Percentiles rank a stretch among this genome's conserved stretches.
Conservation (phyloP, 345 rosid species). For the Firmiana major region DNA sequence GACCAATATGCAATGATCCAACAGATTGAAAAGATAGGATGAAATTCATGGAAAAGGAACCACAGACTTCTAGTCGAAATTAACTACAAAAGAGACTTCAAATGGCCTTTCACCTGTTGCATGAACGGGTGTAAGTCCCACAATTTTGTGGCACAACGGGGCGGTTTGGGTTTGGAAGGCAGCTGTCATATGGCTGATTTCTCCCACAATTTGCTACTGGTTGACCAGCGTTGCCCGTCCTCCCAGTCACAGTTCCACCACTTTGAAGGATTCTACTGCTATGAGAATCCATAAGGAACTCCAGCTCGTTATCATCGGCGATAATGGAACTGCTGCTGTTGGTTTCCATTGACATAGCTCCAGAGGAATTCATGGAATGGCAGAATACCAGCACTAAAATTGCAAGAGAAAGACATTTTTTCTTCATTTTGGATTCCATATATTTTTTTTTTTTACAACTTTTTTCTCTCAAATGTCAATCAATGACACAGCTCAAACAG, state of each 20-base stretch:
- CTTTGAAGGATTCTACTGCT: constrained; percentile 5
- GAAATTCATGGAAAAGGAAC: background rate
- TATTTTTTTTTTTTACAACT: background rate
- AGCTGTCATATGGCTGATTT: background rate
- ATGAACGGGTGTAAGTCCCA: background rate
- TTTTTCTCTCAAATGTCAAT: background rate
- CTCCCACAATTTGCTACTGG: background rate
- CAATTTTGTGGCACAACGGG: background rate
- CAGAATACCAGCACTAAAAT: background rate
- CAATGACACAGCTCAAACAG: background rate
- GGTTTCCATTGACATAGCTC: background rate
- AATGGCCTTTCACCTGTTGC: background rate
- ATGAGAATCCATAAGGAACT: constrained; percentile 9
- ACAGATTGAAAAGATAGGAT: background rate
- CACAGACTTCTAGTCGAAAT: background rate
- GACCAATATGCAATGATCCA: background rate
- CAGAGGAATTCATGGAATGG: background rate
- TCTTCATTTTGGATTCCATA: constrained; percentile 3
- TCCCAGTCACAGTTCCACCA: background rate
- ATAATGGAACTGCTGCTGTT: background rate
- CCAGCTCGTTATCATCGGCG: background rate
- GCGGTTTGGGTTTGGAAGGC: constrained; percentile 9
- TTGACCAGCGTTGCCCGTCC: background rate
- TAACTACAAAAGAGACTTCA: background rate
- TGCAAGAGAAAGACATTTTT: background rate